phyloP scores from a whole-genome alignment of 1,284 basidiomycete species.

The Sanghuangporus sanghuang region DNA sequence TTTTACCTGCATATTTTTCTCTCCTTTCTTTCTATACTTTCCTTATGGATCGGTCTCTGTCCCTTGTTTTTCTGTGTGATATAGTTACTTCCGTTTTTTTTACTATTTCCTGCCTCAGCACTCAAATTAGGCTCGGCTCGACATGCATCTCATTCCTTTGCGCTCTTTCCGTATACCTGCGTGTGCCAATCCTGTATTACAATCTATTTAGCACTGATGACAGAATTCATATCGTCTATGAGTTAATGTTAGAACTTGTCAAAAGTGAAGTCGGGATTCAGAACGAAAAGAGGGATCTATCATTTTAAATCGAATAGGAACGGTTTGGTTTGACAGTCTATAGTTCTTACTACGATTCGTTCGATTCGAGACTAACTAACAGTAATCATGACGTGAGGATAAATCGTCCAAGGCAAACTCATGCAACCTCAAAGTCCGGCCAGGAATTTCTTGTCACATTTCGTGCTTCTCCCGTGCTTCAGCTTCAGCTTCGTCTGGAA shows the following conservation, averaged over 20 bases:
- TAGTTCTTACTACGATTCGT: no score
- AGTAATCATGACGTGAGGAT: no score
- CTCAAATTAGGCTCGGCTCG: background rate
- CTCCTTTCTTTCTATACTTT: background rate
- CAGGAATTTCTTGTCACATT: constrained; percentile 7
- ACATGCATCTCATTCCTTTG: background rate
- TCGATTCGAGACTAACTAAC: no score
- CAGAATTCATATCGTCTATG: background rate
- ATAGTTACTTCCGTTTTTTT: background rate
- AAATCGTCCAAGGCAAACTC: background rate
- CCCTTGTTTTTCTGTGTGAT: background rate
- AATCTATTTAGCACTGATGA: background rate
- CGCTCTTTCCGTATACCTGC: constrained; percentile 14
- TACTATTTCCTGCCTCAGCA: background rate
- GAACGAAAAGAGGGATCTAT: no score
- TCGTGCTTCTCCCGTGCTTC: constrained; percentile 1
- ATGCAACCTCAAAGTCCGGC: background rate
- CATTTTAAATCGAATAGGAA: no score
- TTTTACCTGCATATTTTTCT: background rate
- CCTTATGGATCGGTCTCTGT: background rate
- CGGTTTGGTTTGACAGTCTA: no score
- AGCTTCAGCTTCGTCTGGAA: constrained; percentile 6
- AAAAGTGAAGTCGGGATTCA: no score
- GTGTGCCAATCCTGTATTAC: constrained; percentile 12
- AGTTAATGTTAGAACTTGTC: background rate